These are phyloP conservation scores for Pelargonium citronellum DNA, from an alignment of 441 rosid genomes.

Conservation along the genomic window DNA sequence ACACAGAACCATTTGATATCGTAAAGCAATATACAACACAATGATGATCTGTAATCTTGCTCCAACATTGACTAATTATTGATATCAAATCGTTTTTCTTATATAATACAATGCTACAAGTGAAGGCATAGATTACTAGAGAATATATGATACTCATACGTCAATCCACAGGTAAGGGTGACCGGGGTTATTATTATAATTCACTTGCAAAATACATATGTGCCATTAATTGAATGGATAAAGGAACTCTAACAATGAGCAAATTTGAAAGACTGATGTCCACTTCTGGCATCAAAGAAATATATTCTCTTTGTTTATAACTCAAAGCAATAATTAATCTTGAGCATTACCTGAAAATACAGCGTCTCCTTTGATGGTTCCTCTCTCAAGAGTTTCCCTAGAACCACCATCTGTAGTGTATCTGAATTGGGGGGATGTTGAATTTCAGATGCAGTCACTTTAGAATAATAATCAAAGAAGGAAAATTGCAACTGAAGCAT, in stretches of 20 bases:
- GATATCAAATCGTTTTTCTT: too few relatives aligned
- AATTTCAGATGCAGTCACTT: slow-evolving; percentile 17
- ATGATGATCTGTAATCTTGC: neutral
- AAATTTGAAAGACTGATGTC: too few relatives aligned
- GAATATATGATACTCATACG: too few relatives aligned
- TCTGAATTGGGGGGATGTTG: slow-evolving; percentile 29
- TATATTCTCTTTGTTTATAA: too few relatives aligned
- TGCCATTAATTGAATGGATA: too few relatives aligned
- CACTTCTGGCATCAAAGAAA: too few relatives aligned
- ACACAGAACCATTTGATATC: neutral
- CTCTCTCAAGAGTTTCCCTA: slow-evolving; percentile 64
- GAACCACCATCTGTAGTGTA: slow-evolving; percentile 94
- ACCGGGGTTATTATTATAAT: too few relatives aligned
- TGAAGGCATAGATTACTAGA: too few relatives aligned
- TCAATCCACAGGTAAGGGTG: too few relatives aligned
- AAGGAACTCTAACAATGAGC: too few relatives aligned
- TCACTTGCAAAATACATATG: too few relatives aligned
- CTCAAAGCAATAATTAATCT: neutral
- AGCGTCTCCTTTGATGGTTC: slow-evolving; percentile 54
- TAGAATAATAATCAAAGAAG: slow-evolving; percentile 12
- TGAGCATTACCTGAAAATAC: slow-evolving; percentile 66
- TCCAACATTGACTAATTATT: neutral
- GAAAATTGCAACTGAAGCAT: neutral
- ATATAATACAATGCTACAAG: too few relatives aligned
- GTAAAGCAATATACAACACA: neutral